Evolutionary conservation across 441 rosid genomes (phyloP), one percentile per base, ranked within the genome.

Genomic region (Populus trichocarpa): DNA sequence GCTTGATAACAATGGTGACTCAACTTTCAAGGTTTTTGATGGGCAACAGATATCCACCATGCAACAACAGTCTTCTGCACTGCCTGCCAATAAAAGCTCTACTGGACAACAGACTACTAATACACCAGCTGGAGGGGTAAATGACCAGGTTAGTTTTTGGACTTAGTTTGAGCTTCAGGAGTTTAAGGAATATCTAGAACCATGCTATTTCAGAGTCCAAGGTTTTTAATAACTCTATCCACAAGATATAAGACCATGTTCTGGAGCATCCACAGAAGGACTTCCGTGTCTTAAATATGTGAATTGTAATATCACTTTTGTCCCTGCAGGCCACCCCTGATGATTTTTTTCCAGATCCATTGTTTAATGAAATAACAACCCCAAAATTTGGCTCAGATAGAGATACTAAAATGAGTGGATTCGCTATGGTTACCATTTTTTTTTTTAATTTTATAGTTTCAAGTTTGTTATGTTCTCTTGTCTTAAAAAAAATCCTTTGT

Each of bases 111-210:
- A 71, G 80, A 76, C 71, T 74, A 71, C 79, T 79, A 66, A 74
- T 77, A 64, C 78, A 73, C 71, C 50, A 66, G 72, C 23, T 35
- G 74, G 25, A 72, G 59, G 42, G 73, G 67, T 8, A 72, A 72
- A 74, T 79, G 73, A 80, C 78, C 85, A 87, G 93, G 93, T 91
- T 71, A 75, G 82, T 30, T 67, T 64, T 26, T 12, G 50, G 13
- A 67, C 67, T 32, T 22, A 20, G 42, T 57, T 71, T 71, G 50
- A 73, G 38, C 77, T 72, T 25, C 59, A 67, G 72, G 14, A 75
- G 50, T 25, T 65, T 13, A 14, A n/a, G 5, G 73, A 57, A 70
- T 35, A n/a, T 61, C 46, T 70, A 57, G 63, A 57, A 36, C 22
- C 28, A 40, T 35, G 35, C 50, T 69, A 38, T 46, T 25, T 22